Evolutionary conservation across 768 basidiomycete species (phyloP), one percentile per base, ranked within the genome.

Genomic region (Postia placenta): DNA sequence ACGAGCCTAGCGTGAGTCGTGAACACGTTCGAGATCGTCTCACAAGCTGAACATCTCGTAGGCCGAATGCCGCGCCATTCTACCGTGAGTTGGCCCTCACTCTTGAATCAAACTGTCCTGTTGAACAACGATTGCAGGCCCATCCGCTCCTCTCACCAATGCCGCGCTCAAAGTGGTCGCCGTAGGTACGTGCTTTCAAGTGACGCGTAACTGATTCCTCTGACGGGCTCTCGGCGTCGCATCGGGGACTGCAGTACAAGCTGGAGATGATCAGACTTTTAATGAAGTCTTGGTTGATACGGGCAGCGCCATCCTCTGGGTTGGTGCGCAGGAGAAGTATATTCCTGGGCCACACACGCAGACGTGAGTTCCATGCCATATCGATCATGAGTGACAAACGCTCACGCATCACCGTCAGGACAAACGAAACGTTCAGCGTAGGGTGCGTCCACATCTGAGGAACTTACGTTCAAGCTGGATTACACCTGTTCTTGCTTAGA

Each of bases 281-380:
- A 11, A 6, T 11, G 33, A 52, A 15, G 46, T 52, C 5, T 23
- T 47, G 9, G 25, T 52, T 27, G 51, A 52, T 30, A 52, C 51
- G 6, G 51, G 51, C 2, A 52, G 51, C 30, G 45, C 51, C 2
- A 42, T 43, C 3, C 51, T 52, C 15, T 52, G 51, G 51, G 51
- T 52, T 5, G 46, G 46, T 19, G 46, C 39, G 5, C 2, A 41
- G 33, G 23, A 37, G 5, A 42, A 46, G 30, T 52, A 47, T 36
- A 25, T 42, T 3, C 46, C 51, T 1, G 51, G 51, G 4, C 45
- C 38, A 24, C 28, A 52, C 22, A 47, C 51, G 3, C 17, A 38
- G 5, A 23, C n/a, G 46, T 47, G 22, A 47, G 46, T 47, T 20
- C 2, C 2, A 5, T 23, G 23, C 17, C 11, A 22, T 24, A 47